These are phyloP conservation scores for Rugonectria rugulosa DNA, from an alignment of 2,329 filamentous ascomycete species.

Conservation along the genomic window DNA sequence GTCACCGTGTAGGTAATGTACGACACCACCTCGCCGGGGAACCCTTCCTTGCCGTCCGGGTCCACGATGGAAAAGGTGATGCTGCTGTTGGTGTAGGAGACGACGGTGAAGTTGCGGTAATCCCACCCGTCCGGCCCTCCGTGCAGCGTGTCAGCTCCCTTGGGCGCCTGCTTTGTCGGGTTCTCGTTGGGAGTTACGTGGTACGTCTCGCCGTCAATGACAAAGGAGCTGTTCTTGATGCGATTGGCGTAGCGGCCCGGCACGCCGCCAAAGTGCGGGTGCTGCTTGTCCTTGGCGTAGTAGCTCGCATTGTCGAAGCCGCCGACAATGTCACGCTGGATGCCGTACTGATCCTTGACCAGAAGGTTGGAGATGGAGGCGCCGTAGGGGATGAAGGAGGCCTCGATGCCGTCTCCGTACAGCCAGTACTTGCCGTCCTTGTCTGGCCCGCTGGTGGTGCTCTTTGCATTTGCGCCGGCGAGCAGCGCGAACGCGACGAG, in stretches of 20 bases:
- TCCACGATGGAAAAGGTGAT: conserved; percentile 82
- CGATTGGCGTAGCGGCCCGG: conserved; percentile 83
- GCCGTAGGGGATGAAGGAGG: conserved; percentile 76
- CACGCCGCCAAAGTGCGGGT: conserved; percentile 76
- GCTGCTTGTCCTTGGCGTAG: conserved; percentile 69
- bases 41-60: conserved; percentile 75
- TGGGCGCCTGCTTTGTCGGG: conserved; percentile 55
- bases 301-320: conserved; percentile 80
- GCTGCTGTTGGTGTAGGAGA: conserved; percentile 69
- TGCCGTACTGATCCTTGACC: conserved; percentile 72
- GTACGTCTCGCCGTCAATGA: conserved; percentile 68
- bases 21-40: conserved; percentile 78
- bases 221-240: conserved; percentile 79
- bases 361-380: conserved; percentile 76
- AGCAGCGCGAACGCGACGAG: conserved; percentile 3
- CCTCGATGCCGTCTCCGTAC: conserved; percentile 69
- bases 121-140: conserved; percentile 78
- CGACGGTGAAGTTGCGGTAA: conserved; percentile 79
- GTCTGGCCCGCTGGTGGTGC: conserved; percentile 51
- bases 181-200: conserved; percentile 71
- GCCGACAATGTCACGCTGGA: conserved; percentile 73
- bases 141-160: conserved; percentile 71
- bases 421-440: conserved; percentile 76
- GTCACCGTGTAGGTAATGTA: conserved; percentile 77
- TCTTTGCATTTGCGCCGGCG: not conserved